Conservation (phyloP, 2,329 filamentous ascomycete species). For the Tetracladium maxilliforme region DNA sequence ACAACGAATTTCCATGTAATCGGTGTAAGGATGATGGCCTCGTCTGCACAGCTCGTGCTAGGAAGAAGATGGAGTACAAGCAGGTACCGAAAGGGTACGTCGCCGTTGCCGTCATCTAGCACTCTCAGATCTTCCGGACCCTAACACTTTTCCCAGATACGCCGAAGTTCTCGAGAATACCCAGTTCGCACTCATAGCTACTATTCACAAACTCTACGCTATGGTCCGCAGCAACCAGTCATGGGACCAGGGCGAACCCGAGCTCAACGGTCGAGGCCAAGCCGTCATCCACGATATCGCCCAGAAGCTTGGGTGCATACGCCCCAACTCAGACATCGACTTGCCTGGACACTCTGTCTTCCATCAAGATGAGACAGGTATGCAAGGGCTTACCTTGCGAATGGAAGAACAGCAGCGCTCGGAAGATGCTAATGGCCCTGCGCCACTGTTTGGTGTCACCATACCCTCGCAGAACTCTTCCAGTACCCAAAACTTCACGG, state of each 20-base stretch:
- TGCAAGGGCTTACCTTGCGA: too few species aligned
- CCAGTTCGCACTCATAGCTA: conserved; percentile 48
- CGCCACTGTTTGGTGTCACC: too few species aligned
- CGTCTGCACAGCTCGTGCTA: conserved; percentile 45
- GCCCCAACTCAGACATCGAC: conserved; percentile 44
- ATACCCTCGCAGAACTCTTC: too few species aligned
- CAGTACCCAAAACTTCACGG: too few species aligned
- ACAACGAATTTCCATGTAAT: conserved; percentile 52
- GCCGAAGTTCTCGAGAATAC: conserved; percentile 52
- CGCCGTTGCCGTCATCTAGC: too few species aligned
- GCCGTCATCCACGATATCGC: conserved; percentile 53
- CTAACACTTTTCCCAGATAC: conserved; percentile 32
- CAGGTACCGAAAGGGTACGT: conserved; percentile 45
- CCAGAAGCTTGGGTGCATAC: conserved; percentile 47
- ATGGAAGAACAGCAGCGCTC: too few species aligned
- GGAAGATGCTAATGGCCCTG: too few species aligned
- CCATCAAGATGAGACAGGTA: too few species aligned
- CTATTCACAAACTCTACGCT: conserved; percentile 49
- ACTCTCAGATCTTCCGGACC: too few species aligned
- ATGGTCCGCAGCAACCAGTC: conserved; percentile 43
- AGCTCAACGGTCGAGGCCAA: conserved; percentile 46
- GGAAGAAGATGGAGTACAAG: conserved; percentile 57
- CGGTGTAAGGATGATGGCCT: conserved; percentile 51
- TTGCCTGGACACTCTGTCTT: too few species aligned
- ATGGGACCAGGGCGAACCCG: conserved; percentile 47